Conservation (phyloP, 192 early-diverging fungal genomes). For the Rhizophagus sp. region DNA sequence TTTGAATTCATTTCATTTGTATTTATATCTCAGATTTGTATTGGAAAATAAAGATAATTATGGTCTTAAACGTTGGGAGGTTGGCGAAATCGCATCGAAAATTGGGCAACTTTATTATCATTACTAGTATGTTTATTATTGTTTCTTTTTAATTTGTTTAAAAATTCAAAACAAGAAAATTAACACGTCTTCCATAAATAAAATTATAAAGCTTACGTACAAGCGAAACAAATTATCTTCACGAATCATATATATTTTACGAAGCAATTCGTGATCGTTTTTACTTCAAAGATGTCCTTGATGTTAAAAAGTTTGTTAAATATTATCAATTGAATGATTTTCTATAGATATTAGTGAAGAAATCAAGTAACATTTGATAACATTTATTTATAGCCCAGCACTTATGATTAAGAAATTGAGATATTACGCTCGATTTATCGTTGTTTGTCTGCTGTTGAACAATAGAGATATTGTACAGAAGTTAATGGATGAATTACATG, state of each 20-base stretch:
- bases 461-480: conserved; percentile 76
- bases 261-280: conserved; percentile 92
- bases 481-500: conserved; percentile 82
- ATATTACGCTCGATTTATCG: conserved; percentile 97
- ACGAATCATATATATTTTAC: conserved; percentile 95
- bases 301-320: conserved; percentile 74
- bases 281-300: conserved; percentile 95
- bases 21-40: conserved; percentile 53
- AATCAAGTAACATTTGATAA: background rate
- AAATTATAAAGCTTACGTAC: conserved; percentile 69
- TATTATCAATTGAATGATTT: background rate
- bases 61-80: conserved; percentile 95
- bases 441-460: conserved; percentile 89
- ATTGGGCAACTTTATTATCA: conserved; percentile 92
- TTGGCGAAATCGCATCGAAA: conserved; percentile 97
- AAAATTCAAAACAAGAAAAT: background rate
- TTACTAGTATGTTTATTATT: conserved; percentile 58
- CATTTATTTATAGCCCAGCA: conserved; percentile 60
- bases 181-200: no score
- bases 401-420: conserved; percentile 97
- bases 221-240: conserved; percentile 94
- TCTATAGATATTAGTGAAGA: no score
- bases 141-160: background rate
- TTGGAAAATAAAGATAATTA: conserved; percentile 89
- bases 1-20: background rate